phyloP scores from a whole-genome alignment of 495 filamentous ascomycete species.

The Aspergillus panamensis region DNA sequence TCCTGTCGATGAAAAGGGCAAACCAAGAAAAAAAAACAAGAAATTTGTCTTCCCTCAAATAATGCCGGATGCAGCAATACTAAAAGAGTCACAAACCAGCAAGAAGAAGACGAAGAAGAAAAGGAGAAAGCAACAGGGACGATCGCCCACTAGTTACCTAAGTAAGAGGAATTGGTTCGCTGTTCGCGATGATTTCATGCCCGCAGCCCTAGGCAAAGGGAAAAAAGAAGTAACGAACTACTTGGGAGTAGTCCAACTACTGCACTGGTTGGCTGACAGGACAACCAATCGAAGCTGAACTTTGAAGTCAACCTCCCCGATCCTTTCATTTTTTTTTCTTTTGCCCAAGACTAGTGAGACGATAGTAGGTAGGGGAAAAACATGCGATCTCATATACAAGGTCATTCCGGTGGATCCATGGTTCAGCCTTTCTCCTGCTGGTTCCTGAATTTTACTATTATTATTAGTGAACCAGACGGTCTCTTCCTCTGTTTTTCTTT shows the following conservation, averaged over 20 bases:
- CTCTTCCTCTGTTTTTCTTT: conserved; percentile 3
- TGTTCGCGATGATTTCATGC: neutral
- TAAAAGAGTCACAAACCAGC: neutral
- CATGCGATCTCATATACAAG: conserved; percentile 3
- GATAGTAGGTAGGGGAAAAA: neutral
- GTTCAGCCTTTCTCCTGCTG: conserved; percentile 16
- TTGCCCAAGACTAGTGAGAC: neutral
- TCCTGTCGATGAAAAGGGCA: neutral
- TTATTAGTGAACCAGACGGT: neutral
- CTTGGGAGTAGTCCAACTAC: too few relatives aligned
- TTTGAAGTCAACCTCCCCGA: neutral
- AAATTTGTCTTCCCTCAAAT: neutral
- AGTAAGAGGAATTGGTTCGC: neutral
- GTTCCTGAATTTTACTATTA: conserved; percentile 1
- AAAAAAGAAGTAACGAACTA: too few relatives aligned
- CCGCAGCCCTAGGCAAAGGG: neutral
- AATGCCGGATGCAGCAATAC: neutral
- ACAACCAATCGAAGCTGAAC: neutral
- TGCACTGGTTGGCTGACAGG: too few relatives aligned
- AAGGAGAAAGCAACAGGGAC: conserved; percentile 7
- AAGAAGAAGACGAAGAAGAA: conserved; percentile 4
- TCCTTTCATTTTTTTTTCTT: neutral
- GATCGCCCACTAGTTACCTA: neutral
- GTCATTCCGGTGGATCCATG: conserved; percentile 11
- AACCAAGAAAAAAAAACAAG: neutral